Percentiles rank a stretch among this genome's conserved stretches.
Conservation (phyloP, 345 rosid species). For the Arabidopsis arenosa region DNA sequence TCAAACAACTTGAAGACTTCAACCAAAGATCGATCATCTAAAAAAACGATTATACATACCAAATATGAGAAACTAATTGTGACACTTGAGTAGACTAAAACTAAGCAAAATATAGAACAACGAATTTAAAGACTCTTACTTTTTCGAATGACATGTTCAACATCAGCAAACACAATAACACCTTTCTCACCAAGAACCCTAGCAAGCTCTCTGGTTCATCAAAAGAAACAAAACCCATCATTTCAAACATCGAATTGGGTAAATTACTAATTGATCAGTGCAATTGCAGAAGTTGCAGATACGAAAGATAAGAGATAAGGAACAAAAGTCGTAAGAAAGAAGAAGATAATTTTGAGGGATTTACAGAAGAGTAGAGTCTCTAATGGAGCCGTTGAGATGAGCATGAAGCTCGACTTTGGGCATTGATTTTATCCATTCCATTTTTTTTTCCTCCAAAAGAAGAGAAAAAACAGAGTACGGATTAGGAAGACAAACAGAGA, state of each 20-base stretch:
- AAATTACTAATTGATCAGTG: constrained; percentile 13
- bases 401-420: constrained; percentile 98
- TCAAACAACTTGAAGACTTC: constrained; percentile 95
- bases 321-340: background rate
- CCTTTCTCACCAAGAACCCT: constrained; percentile 79
- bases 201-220: constrained; percentile 78
- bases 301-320: background rate
- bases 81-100: background rate
- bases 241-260: background rate
- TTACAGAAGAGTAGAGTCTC: constrained; percentile 89
- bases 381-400: constrained; percentile 95
- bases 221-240: constrained; percentile 10
- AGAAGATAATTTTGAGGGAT: background rate
- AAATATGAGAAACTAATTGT: background rate
- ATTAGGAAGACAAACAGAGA: constrained; percentile 13
- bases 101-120: background rate
- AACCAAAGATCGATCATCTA: constrained; percentile 70
- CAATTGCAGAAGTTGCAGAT: constrained; percentile 3
- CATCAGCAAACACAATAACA: constrained; percentile 63
- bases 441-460: constrained; percentile 29
- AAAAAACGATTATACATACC: constrained; percentile 8
- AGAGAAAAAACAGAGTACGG: constrained; percentile 17
- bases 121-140: constrained; percentile 45
- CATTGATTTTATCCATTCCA: constrained; percentile 70
- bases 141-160: constrained; percentile 81